Evolutionary conservation across 1,139 yeast species (phyloP), one percentile per base, ranked within the genome.

Genomic region (Hansenula sp.): DNA sequence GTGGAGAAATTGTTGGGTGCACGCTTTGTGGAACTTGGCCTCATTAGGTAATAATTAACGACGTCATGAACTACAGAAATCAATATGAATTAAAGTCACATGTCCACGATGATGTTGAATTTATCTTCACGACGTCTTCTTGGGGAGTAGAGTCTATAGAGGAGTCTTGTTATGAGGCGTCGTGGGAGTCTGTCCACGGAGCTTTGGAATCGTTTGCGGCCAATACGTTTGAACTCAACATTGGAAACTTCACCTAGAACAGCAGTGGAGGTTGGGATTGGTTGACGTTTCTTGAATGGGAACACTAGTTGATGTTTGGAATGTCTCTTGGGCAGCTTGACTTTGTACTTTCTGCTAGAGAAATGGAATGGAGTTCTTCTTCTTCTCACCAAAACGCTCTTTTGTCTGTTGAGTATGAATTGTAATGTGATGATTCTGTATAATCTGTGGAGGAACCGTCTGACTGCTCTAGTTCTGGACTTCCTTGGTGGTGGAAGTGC

Each of bases 401-500:
- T 38, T 8, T 36, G 30, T 9, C 39, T 38, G 9, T 32, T 39
- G 32, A 39, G 38, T 27, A 53, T 37, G 32, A 45, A 51, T 30
- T 43, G 39, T 7, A 54, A 34, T 6, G 56, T 41, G 13, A 49
- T 19, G 1, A 50, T 8, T 3, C 24, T 18, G 39, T 50, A 51
- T 4, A 54, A 12, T 16, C 33, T 38, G 16, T 37, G 42, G 14
- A 53, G 34, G 7, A 53, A 22, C 14, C 44, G 35, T 33, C 39
- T 41, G 25, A 54, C 24, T 4, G 38, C 19, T 13, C 58, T 42
- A 1, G 43, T 8, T 2, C 56, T 37, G 13, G 58, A 54, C 10
- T 37, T 37, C 31, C 58, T 38, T 29, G 58, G 58, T 9, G 43
- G 50, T n/a, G 58, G 58, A 8, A 54, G 46, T 2, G 56, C 45